A percentile compares a stretch with the other conserved stretches of the same genome.
Evolutionary conservation across 495 filamentous ascomycete species (phyloP).

Genomic region (Penicillium paxilli): DNA sequence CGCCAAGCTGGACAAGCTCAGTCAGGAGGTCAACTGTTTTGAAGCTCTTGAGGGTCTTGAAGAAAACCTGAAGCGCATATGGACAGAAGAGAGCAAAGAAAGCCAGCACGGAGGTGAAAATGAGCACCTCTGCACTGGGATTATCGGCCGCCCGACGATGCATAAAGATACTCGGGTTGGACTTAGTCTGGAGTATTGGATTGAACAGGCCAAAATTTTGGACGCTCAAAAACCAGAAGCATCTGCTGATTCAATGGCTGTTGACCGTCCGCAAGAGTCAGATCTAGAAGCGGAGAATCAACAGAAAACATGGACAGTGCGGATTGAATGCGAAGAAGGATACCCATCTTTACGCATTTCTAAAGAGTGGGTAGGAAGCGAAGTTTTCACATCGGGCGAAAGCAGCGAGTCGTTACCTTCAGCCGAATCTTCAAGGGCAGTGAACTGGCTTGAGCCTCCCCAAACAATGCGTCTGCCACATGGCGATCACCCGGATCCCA

Average conservation of each 20-base stretch:
- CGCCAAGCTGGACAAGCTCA: slow-evolving; percentile 76
- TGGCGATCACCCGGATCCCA: slow-evolving; percentile 40
- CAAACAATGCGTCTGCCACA: slow-evolving; percentile 44
- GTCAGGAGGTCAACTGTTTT: slow-evolving; percentile 81
- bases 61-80: slow-evolving; percentile 64
- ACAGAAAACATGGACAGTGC: slow-evolving; percentile 35
- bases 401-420: slow-evolving; percentile 23
- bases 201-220: slow-evolving; percentile 54
- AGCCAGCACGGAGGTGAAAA: slow-evolving; percentile 46
- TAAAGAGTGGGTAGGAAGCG: slow-evolving; percentile 43
- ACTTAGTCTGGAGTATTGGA: slow-evolving; percentile 85
- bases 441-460: slow-evolving; percentile 54
- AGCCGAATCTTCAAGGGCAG: slow-evolving; percentile 19
- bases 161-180: slow-evolving; percentile 72
- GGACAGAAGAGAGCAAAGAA: slow-evolving; percentile 51
- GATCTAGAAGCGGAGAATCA: slow-evolving; percentile 19
- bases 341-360: slow-evolving; percentile 50
- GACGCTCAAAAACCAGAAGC: slow-evolving; percentile 35
- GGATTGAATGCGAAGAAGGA: slow-evolving; percentile 49
- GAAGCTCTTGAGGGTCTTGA: slow-evolving; percentile 84
- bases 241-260: slow-evolving; percentile 36
- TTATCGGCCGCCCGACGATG: slow-evolving; percentile 76
- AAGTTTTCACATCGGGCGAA: slow-evolving; percentile 31
- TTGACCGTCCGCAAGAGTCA: slow-evolving; percentile 31
- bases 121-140: slow-evolving; percentile 46